Base-by-base conservation (phyloP, 73 alveolate genomes). In the Paramecium caudatum region DNA sequence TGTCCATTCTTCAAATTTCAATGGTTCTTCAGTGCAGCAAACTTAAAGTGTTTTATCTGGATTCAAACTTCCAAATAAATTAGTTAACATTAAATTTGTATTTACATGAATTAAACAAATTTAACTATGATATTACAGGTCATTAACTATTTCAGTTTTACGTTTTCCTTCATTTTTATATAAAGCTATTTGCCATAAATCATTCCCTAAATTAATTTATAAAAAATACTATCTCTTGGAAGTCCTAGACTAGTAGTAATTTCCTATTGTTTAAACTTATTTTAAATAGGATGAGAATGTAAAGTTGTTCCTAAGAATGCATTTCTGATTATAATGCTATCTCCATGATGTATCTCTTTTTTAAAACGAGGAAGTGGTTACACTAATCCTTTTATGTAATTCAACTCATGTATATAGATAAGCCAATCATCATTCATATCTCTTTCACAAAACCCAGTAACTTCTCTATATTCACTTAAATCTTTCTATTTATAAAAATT, bases 271-370 rank as follows among this genome's bases (percentile, higher is more conserved):
- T 55, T 55, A 10, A 43, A 55, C 7, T 55, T 55, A 27, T 27
- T 27, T 21, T 27, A 4, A 55, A 55, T 8, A 23, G 80, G n/a
- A 23, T 55, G 80, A 55, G 80, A 55, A 55, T 55, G 8, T 23
- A 55, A 55, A 55, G 80, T 43, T 23, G 80, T 55, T 19, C 80
- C 80, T 23, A 55, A 55, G 12, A 55, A 55, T 23, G 45, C 80
- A 55, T 55, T 55, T 5, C 80, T 37, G 30, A 55, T 55, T 23
- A 55, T 55, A 1, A 55, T 43, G 4, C 23, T 13, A 55, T 21
- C 30, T 27, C 80, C 80, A 55, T 55, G 80, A 23, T 27, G 30
- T 4, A 55, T 55, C 1, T 37, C 46, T 5, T 55, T 23, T 0
- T 2, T 2, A 55, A 55, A 55, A 27, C 80, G 23, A 21, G 80